phyloP scores from a whole-genome alignment of 306 rosid species.

The Castanospermum australe region DNA sequence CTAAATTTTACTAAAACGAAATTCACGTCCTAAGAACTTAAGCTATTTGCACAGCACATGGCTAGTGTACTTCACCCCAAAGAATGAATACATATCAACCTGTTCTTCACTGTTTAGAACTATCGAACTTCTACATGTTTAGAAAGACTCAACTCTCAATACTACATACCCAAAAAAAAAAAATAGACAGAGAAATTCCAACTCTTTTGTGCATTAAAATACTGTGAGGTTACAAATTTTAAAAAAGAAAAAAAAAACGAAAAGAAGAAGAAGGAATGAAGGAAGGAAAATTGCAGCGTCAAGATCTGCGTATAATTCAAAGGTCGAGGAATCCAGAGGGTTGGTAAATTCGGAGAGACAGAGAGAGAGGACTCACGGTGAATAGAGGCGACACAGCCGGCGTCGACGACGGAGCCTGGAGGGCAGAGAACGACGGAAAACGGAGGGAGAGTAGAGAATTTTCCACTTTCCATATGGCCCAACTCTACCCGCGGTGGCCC shows the following conservation, averaged over 20 bases:
- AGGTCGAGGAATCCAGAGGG: neutral
- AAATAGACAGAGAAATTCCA: neutral
- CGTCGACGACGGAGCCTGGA: conserved; percentile 4
- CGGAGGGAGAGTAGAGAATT: neutral
- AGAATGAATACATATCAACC: too few species aligned
- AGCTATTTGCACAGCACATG: too few species aligned
- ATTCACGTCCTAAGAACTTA: too few species aligned
- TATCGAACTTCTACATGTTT: neutral
- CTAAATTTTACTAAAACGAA: too few species aligned
- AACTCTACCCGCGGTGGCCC: neutral
- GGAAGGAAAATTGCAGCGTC: neutral
- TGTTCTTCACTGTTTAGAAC: too few species aligned
- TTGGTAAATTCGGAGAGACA: neutral
- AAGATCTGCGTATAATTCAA: neutral
- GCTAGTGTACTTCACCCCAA: too few species aligned
- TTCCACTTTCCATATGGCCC: neutral
- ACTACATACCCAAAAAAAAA: neutral
- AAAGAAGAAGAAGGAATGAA: neutral
- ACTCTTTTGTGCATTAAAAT: neutral
- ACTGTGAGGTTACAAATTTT: neutral
- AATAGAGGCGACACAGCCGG: neutral
- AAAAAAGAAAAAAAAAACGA: neutral
- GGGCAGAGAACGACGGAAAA: neutral
- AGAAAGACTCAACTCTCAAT: neutral
- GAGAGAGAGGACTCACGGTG: neutral